Conservation (phyloP, 257 asterid species). For the Ocimum tenuiflorum region DNA sequence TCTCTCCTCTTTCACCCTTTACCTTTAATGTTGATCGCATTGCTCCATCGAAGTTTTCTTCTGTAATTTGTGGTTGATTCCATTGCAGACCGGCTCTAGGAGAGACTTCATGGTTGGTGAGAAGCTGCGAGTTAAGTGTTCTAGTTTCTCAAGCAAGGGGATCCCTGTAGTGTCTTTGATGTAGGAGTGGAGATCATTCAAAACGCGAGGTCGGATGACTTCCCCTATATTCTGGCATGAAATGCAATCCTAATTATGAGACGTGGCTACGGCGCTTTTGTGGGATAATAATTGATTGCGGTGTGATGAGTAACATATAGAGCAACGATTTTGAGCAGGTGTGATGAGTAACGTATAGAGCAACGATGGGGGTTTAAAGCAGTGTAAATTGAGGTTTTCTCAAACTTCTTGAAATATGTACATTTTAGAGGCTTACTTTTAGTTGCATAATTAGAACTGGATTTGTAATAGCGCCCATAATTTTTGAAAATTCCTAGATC, state of each 20-base stretch:
- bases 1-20: not conserved
- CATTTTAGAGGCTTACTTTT: not conserved
- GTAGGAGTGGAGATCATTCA: conserved; percentile 23
- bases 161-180: conserved; percentile 70
- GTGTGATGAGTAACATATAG: not conserved
- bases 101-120: conserved; percentile 65
- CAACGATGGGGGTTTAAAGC: conserved; percentile 1
- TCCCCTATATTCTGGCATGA: not conserved
- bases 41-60: not conserved
- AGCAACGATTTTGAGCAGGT: conserved; percentile 23
- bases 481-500: too few species aligned
- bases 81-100: conserved; percentile 39
- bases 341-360: not conserved
- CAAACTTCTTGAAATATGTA: not conserved
- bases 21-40: not conserved
- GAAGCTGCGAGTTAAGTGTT: conserved; percentile 54
- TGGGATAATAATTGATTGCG: not conserved
- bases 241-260: not conserved
- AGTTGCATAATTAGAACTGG: not conserved
- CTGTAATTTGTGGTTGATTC: too few species aligned
- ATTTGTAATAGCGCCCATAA: not conserved
- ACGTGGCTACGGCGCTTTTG: not conserved
- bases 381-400: conserved; percentile 12
- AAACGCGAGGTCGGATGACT: not conserved
- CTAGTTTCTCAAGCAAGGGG: conserved; percentile 81